Conservation (phyloP, 495 filamentous ascomycete genomes). For the Penicillium angulare region DNA sequence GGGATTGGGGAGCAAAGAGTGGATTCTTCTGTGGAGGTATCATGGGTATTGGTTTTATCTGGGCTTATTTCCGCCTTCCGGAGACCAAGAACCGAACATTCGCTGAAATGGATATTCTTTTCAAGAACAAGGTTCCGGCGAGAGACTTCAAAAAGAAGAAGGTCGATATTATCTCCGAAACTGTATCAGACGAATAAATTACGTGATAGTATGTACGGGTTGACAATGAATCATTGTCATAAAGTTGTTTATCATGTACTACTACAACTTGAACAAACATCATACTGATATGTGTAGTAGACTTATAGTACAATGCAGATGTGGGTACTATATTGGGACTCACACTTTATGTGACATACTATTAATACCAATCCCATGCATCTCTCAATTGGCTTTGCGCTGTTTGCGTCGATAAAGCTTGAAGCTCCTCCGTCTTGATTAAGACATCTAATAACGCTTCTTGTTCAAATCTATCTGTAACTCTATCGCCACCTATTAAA, state of each 20-base stretch:
- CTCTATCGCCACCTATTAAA: not conserved
- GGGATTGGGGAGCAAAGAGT: constrained; percentile 61
- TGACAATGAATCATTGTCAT: not conserved
- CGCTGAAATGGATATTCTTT: constrained; percentile 53
- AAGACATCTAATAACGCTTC: constrained; percentile 1
- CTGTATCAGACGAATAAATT: not conserved
- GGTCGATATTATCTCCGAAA: constrained; percentile 7
- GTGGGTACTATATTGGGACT: too few relatives aligned
- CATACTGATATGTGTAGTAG: too few relatives aligned
- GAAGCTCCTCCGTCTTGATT: not conserved
- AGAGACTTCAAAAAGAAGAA: constrained; percentile 19
- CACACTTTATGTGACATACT: too few relatives aligned
- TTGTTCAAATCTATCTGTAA: constrained; percentile 1
- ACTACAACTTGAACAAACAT: too few relatives aligned
- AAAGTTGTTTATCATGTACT: not conserved
- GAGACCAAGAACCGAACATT: constrained; percentile 60
- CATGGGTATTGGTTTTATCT: constrained; percentile 34
- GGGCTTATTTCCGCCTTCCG: constrained; percentile 56
- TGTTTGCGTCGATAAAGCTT: not conserved
- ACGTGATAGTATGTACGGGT: not conserved
- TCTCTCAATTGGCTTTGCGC: not conserved
- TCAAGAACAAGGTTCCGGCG: constrained; percentile 30
- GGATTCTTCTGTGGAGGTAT: constrained; percentile 68
- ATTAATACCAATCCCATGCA: not conserved
- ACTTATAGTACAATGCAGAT: not conserved